Evolutionary conservation across 163 green algal genomes (phyloP).

Genomic region (Trebouxia gelatinosa): DNA sequence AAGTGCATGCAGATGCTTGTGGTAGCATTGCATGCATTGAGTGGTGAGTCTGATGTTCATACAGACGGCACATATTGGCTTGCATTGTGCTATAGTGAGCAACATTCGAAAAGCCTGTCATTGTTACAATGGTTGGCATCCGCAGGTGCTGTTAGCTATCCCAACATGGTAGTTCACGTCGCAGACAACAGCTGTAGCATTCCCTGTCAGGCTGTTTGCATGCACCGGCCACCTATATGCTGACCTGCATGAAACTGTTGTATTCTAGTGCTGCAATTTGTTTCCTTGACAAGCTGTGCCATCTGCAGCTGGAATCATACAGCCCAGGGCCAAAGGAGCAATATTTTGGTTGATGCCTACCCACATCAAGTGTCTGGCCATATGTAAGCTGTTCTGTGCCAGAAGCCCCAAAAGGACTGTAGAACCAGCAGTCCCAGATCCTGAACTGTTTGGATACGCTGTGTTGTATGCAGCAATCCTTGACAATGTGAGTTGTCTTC

Average conservation of each 20-base stretch:
- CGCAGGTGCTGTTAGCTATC: neutral
- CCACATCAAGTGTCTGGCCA: neutral
- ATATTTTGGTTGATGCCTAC: conserved; percentile 1
- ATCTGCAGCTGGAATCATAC: conserved; percentile 15
- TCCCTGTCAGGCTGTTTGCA: neutral
- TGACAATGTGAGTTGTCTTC: neutral
- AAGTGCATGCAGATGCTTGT: too few species aligned
- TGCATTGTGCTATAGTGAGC: too few species aligned
- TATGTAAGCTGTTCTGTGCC: neutral
- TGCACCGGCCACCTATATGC: neutral
- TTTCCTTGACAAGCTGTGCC: too few species aligned
- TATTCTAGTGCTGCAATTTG: neutral
- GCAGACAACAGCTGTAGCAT: neutral
- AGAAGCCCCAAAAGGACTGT: neutral
- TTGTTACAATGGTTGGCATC: too few species aligned
- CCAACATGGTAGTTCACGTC: neutral
- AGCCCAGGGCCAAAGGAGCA: conserved; percentile 11
- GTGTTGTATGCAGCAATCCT: conserved; percentile 11
- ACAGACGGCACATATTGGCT: too few species aligned
- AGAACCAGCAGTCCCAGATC: neutral
- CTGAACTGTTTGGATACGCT: neutral
- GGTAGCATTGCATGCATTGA: too few species aligned
- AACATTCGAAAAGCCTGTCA: too few species aligned
- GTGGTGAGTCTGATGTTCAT: too few species aligned
- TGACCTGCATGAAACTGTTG: neutral